These are phyloP conservation scores for Aspergillus awamori DNA, from an alignment of 2,329 filamentous ascomycete genomes.

Conservation along the genomic window DNA sequence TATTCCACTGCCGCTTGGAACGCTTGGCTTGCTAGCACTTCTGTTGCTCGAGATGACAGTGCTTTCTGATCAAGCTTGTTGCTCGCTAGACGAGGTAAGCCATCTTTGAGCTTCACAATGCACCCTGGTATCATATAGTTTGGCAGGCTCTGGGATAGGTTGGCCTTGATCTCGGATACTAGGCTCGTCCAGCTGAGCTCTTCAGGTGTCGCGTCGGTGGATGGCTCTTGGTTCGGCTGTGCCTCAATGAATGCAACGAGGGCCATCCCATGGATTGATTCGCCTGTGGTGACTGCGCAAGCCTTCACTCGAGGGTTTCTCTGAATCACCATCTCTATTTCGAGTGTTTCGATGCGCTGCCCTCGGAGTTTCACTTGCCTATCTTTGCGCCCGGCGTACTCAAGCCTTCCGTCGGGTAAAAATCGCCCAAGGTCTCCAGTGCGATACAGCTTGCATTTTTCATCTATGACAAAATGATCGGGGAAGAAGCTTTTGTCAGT, in stretches of 20 bases:
- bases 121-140: neutral
- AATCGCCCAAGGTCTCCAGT: slow-evolving; percentile 3
- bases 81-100: neutral
- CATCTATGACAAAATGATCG: neutral
- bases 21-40: neutral
- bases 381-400: neutral
- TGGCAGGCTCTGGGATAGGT: neutral
- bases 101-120: neutral
- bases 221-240: neutral
- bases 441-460: neutral
- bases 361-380: slow-evolving; percentile 6
- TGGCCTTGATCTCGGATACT: neutral
- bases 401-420: neutral
- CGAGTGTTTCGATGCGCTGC: slow-evolving; percentile 3
- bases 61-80: slow-evolving; percentile 3
- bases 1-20: neutral
- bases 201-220: too few relatives aligned
- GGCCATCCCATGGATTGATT: neutral
- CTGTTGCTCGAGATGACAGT: neutral
- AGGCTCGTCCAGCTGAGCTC: neutral
- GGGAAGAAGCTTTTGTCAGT: neutral
- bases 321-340: slow-evolving; percentile 1
- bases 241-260: neutral
- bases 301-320: neutral
- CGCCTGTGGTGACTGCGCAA: neutral